A percentile compares a stretch with the other conserved stretches of the same genome.
phyloP scores from a whole-genome alignment of 2,329 filamentous ascomycete species.

The Arthroderma uncinatum region DNA sequence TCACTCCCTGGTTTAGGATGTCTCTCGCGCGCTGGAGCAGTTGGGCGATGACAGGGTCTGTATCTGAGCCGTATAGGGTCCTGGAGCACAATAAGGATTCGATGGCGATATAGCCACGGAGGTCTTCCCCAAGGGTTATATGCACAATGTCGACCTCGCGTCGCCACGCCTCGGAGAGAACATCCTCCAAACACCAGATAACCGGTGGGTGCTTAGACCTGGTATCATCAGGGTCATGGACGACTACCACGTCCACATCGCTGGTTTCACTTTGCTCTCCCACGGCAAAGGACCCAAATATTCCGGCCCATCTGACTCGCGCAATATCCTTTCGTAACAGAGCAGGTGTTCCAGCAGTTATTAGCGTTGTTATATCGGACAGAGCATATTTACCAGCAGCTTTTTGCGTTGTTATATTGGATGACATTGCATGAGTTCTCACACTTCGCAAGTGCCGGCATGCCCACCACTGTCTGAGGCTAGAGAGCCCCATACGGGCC shows the following conservation, averaged over 20 bases:
- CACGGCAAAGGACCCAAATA: neutral
- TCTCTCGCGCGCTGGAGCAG: neutral
- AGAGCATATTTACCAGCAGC: no score
- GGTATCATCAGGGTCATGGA: neutral
- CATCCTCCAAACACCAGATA: neutral
- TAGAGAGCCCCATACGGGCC: no score
- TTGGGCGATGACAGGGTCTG: neutral
- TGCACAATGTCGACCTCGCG: neutral
- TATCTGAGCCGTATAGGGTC: neutral
- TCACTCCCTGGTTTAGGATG: neutral
- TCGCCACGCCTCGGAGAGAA: neutral
- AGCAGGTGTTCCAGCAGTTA: neutral
- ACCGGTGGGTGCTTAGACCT: neutral
- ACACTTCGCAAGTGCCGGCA: no score
- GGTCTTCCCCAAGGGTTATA: neutral
- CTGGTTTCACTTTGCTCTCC: neutral
- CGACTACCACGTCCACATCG: neutral
- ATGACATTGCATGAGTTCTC: no score
- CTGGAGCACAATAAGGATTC: neutral
- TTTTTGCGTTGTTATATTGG: no score
- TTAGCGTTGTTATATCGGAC: neutral
- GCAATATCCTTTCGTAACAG: neutral
- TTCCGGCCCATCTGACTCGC: neutral
- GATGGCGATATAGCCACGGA: neutral
- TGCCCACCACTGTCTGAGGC: no score